Conservation (phyloP, 2,329 filamentous ascomycete species). For the Cladorrhinum sp. region DNA sequence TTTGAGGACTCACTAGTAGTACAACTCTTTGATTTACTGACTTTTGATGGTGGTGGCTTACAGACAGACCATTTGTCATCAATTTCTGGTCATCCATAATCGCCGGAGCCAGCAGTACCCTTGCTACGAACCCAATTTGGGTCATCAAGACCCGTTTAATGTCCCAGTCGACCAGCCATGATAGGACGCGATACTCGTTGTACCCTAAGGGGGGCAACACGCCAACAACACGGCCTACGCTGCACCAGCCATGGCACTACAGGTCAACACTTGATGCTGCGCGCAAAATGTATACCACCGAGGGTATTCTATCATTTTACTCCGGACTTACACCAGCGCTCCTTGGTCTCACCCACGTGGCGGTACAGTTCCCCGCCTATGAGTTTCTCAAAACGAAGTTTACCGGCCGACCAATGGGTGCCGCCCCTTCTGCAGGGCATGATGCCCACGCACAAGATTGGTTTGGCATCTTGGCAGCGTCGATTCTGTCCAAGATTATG, state of each 20-base stretch:
- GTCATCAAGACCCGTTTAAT: constrained; percentile 98
- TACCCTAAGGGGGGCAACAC: constrained; percentile 51
- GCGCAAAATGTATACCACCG: constrained; percentile 89
- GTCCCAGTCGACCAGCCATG: constrained; percentile 67
- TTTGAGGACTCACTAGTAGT: neutral
- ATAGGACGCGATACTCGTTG: constrained; percentile 44
- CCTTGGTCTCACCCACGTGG: constrained; percentile 88
- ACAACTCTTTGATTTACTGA: neutral
- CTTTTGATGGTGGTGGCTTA: neutral
- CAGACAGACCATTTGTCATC: constrained; percentile 73
- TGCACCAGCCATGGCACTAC: constrained; percentile 84
- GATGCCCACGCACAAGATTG: constrained; percentile 63
- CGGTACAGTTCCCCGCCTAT: constrained; percentile 95
- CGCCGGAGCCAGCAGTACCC: constrained; percentile 87
- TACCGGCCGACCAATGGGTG: constrained; percentile 85
- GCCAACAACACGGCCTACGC: constrained; percentile 51
- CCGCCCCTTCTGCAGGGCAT: constrained; percentile 52
- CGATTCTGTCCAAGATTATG: constrained; percentile 89
- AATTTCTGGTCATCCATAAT: constrained; percentile 88
- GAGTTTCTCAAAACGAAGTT: constrained; percentile 90
- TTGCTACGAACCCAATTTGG: constrained; percentile 97
- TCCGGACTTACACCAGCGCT: constrained; percentile 90
- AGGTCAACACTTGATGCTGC: constrained; percentile 85
- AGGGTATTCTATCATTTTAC: constrained; percentile 89
- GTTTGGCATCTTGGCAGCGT: constrained; percentile 80